phyloP scores from a whole-genome alignment of 2,329 filamentous ascomycete species.

The Ambrosiella xylebori region DNA sequence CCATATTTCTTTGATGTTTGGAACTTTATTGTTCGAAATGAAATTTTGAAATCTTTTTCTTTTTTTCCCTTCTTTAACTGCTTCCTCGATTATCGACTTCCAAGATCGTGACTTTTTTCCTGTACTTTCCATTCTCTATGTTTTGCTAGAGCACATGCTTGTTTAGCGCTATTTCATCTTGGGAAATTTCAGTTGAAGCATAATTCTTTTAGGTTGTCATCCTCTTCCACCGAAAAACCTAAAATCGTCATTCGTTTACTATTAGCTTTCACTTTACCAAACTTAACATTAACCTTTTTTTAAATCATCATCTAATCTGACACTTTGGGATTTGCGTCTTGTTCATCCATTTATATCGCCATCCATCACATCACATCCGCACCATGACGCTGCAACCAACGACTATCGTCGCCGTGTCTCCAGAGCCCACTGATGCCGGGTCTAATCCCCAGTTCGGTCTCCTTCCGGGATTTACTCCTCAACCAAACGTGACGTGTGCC shows the following conservation, averaged over 20 bases:
- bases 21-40: background rate
- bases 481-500: background rate
- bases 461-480: conserved; percentile 8
- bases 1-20: background rate
- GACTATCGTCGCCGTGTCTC: background rate
- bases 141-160: no score
- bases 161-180: no score
- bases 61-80: background rate
- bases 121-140: no score
- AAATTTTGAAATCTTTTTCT: background rate
- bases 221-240: no score
- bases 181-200: no score
- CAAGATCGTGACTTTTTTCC: background rate
- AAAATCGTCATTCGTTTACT: no score
- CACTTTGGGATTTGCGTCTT: no score
- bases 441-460: background rate
- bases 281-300: no score
- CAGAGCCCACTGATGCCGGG: background rate
- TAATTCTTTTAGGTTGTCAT: no score
- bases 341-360: no score
- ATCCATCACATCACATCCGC: background rate
- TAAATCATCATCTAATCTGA: no score
- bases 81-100: background rate
- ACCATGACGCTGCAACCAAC: background rate
- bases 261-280: no score